These are phyloP conservation scores for Selaginella tamariscina DNA, from an alignment of 75 land plant genomes.

Conservation along the genomic window DNA sequence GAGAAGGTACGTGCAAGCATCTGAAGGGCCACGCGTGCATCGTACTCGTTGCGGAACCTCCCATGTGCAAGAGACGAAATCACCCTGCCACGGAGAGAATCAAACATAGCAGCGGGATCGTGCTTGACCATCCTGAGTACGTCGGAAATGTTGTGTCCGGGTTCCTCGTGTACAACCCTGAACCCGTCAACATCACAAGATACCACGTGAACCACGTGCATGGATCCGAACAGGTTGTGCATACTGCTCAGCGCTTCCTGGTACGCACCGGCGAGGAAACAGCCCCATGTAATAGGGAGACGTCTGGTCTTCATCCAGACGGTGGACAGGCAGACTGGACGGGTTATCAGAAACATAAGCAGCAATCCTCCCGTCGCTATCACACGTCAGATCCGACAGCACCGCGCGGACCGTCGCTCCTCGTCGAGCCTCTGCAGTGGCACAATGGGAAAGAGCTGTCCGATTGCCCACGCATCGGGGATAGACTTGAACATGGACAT, in stretches of 20 bases:
- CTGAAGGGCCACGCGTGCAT: background rate
- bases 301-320: constrained; percentile 20
- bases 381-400: constrained; percentile 82
- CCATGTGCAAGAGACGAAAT: background rate
- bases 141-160: constrained; percentile 43
- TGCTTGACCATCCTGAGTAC: constrained; percentile 65
- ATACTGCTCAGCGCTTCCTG: constrained; percentile 63
- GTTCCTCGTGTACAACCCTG: constrained; percentile 43
- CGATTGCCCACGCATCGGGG: constrained; percentile 32
- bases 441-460: constrained; percentile 80
- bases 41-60: background rate
- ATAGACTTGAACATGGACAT: constrained; percentile 76
- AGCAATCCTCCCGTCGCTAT: constrained; percentile 85
- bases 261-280: constrained; percentile 34
- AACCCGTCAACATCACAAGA: constrained; percentile 45
- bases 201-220: constrained; percentile 60
- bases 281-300: constrained; percentile 67
- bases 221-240: constrained; percentile 84
- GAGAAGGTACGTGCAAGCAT: background rate
- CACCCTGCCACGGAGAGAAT: constrained; percentile 2
- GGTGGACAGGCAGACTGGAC: constrained; percentile 31
- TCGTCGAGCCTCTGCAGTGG: constrained; percentile 72
- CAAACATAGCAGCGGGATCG: constrained; percentile 64
- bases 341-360: constrained; percentile 30
- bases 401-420: constrained; percentile 38